A percentile compares a stretch with the other conserved stretches of the same genome.
Conservation (phyloP, 768 basidiomycete genomes). For the Pilatotrama ljubarskyi region DNA sequence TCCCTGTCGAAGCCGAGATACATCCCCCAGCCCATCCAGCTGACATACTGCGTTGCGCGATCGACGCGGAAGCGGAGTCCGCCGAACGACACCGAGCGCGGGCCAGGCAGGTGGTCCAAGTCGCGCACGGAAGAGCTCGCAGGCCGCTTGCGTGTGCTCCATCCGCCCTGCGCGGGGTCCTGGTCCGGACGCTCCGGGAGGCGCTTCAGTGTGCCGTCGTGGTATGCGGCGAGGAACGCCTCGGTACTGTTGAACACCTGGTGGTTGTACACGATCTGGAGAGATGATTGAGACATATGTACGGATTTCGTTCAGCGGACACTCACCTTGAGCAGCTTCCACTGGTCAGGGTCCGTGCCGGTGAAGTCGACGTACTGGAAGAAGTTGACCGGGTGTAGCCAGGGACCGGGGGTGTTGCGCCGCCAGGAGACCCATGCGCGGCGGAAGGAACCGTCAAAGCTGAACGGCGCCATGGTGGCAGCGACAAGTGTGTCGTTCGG, state of each 20-base stretch:
- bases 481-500: conserved; percentile 51
- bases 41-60: conserved; percentile 50
- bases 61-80: conserved; percentile 62
- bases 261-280: conserved; percentile 57
- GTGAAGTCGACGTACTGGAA: conserved; percentile 58
- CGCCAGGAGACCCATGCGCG: conserved; percentile 54
- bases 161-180: conserved; percentile 32
- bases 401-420: conserved; percentile 50
- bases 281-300: no score
- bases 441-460: conserved; percentile 62
- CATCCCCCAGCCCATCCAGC: conserved; percentile 68
- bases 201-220: conserved; percentile 51
- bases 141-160: conserved; percentile 48
- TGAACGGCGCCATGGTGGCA: conserved; percentile 50
- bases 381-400: conserved; percentile 54
- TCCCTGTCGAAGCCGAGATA: conserved; percentile 65
- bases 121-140: conserved; percentile 41
- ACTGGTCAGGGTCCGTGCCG: conserved; percentile 51
- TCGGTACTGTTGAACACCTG: conserved; percentile 51
- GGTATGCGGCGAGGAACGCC: conserved; percentile 54
- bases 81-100: conserved; percentile 60
- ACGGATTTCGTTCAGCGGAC: background rate
- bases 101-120: conserved; percentile 65
- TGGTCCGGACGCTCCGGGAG: conserved; percentile 35
- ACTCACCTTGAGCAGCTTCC: conserved; percentile 51